Evolutionary conservation across 108 stramenopile species (phyloP).

Genomic region (Skeletonema marinoi): DNA sequence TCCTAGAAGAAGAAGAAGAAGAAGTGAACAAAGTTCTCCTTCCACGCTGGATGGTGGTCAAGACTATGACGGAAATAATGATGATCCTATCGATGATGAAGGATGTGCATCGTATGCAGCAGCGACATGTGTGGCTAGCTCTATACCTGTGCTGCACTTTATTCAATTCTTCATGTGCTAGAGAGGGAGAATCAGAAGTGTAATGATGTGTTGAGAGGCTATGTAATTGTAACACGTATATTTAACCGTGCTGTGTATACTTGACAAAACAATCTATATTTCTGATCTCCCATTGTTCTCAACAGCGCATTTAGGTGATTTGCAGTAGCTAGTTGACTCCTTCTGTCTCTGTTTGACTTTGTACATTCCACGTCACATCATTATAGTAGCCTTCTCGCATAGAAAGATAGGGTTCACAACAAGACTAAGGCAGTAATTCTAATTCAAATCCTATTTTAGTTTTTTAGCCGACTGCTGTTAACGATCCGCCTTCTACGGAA

Average conservation of each 20-base stretch:
- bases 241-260: no score
- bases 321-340: no score
- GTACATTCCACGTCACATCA: no score
- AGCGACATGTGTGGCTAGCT: slow-evolving; percentile 5
- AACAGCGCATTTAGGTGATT: no score
- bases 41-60: background rate
- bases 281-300: no score
- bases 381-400: no score
- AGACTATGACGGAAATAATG: background rate
- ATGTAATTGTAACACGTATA: no score
- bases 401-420: background rate
- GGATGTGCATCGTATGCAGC: slow-evolving; percentile 7
- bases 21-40: background rate
- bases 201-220: no score
- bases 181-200: background rate
- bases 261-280: no score
- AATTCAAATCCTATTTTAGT: background rate
- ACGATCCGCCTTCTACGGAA: background rate
- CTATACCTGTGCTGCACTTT: slow-evolving; percentile 11
- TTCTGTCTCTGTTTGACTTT: no score
- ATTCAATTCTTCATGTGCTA: slow-evolving; percentile 19
- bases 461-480: no score
- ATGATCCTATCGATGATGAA: background rate
- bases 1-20: background rate
- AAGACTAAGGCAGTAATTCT: background rate